These are phyloP conservation scores for Chaetomium fimeti DNA, from an alignment of 495 filamentous ascomycete genomes.

Conservation along the genomic window DNA sequence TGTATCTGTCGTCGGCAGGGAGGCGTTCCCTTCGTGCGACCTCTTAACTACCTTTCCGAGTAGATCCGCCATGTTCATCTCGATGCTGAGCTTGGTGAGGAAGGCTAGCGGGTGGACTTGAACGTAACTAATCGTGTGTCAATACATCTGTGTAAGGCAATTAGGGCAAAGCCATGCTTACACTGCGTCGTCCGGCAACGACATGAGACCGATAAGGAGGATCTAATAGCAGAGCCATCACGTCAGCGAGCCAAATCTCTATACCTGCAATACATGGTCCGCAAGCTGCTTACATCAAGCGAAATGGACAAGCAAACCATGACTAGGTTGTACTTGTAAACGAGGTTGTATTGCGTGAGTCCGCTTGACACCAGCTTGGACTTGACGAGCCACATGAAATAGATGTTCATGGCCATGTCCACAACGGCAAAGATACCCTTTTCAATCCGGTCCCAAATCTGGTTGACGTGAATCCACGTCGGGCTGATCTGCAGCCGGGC, in stretches of 20 bases:
- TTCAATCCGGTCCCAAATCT: constrained; percentile 51
- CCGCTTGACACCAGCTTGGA: constrained; percentile 47
- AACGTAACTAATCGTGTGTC: constrained; percentile 39
- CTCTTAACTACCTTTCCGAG: constrained; percentile 40
- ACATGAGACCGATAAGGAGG: constrained; percentile 36
- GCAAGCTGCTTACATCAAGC: constrained; percentile 43
- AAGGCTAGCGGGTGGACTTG: constrained; percentile 54
- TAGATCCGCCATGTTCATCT: constrained; percentile 55
- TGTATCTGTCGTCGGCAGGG: background rate
- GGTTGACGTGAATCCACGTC: constrained; percentile 39
- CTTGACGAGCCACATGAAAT: constrained; percentile 50
- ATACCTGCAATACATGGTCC: too few species aligned
- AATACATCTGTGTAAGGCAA: background rate
- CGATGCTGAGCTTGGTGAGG: constrained; percentile 53
- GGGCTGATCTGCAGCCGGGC: constrained; percentile 41
- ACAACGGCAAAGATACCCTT: constrained; percentile 51
- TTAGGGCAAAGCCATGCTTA: constrained; percentile 15
- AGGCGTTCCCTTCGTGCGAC: constrained; percentile 5
- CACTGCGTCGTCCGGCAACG: constrained; percentile 30
- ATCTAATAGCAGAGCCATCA: constrained; percentile 16
- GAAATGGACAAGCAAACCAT: constrained; percentile 50
- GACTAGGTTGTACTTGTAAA: constrained; percentile 52
- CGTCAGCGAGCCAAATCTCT: background rate
- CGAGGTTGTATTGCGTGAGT: constrained; percentile 41
- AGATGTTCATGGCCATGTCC: constrained; percentile 48